Percentiles rank a stretch among this genome's conserved stretches.
phyloP scores from a whole-genome alignment of 139 green algal genomes.

The Limnomonas spitsbergensis region DNA sequence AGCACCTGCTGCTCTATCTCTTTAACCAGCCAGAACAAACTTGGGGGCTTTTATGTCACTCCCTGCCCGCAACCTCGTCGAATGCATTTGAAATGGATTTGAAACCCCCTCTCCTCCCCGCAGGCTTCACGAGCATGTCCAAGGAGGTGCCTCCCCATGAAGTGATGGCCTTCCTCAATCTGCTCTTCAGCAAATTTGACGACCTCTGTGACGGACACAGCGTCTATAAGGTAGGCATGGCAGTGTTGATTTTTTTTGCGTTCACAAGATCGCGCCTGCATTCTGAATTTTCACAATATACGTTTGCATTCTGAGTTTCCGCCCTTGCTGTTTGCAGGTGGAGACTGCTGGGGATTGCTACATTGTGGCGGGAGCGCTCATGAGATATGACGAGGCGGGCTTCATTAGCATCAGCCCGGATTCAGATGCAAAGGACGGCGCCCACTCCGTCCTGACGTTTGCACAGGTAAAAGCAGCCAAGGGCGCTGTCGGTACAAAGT shows the following conservation, averaged over 20 bases:
- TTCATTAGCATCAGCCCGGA: background rate
- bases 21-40: no score
- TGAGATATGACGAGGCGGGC: constrained; percentile 5
- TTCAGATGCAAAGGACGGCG: background rate
- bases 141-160: constrained; percentile 31
- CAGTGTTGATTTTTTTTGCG: background rate
- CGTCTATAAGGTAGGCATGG: background rate
- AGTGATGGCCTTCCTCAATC: constrained; percentile 56
- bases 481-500: background rate
- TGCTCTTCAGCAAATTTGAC: constrained; percentile 44
- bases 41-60: no score
- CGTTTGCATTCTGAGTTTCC: background rate
- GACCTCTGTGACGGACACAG: background rate
- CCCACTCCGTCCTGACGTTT: constrained; percentile 1
- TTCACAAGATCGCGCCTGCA: background rate
- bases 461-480: constrained; percentile 8
- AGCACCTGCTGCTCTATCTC: no score
- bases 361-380: constrained; percentile 19
- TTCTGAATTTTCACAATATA: background rate
- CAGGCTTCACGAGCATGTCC: constrained; percentile 51
- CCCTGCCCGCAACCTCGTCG: no score
- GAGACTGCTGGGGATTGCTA: constrained; percentile 35
- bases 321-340: background rate
- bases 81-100: no score
- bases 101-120: no score